Conservation (phyloP, 2,329 filamentous ascomycete genomes). For the Calonectria hawksworthii region DNA sequence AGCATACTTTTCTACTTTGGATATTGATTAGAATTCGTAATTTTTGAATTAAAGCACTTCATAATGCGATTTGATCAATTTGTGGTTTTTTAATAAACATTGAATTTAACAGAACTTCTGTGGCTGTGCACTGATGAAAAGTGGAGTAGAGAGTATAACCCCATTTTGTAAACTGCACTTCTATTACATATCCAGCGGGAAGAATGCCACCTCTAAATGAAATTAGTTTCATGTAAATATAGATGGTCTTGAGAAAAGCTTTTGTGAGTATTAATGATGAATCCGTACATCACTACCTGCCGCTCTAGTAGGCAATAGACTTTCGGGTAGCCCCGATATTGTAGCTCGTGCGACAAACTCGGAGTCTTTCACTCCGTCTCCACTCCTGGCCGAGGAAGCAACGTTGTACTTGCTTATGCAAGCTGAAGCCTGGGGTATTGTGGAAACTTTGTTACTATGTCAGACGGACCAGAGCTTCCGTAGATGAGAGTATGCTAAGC, state of each 20-base stretch:
- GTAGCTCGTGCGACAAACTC: not conserved
- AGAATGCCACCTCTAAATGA: not conserved
- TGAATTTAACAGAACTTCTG: too few species aligned
- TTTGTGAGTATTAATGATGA: not conserved
- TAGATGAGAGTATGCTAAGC: not conserved
- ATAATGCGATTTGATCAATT: too few species aligned
- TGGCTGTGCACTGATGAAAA: too few species aligned
- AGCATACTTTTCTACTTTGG: too few species aligned
- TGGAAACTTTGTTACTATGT: not conserved
- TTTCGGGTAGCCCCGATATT: not conserved
- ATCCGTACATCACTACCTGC: too few species aligned
- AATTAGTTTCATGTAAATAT: not conserved
- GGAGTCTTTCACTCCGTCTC: not conserved
- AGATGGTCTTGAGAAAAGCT: not conserved
- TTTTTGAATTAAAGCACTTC: too few species aligned
- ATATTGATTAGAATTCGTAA: too few species aligned
- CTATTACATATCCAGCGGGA: too few species aligned
- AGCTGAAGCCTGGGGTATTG: not conserved
- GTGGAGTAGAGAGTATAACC: too few species aligned
- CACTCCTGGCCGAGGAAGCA: not conserved
- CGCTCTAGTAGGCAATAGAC: not conserved
- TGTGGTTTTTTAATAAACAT: too few species aligned
- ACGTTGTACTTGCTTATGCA: not conserved
- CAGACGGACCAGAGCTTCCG: not conserved
- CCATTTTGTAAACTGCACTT: too few species aligned